A percentile compares a stretch with the other conserved stretches of the same genome.
Conservation (phyloP, 805 yeast species). For the Sugiyamaella smithiae region DNA sequence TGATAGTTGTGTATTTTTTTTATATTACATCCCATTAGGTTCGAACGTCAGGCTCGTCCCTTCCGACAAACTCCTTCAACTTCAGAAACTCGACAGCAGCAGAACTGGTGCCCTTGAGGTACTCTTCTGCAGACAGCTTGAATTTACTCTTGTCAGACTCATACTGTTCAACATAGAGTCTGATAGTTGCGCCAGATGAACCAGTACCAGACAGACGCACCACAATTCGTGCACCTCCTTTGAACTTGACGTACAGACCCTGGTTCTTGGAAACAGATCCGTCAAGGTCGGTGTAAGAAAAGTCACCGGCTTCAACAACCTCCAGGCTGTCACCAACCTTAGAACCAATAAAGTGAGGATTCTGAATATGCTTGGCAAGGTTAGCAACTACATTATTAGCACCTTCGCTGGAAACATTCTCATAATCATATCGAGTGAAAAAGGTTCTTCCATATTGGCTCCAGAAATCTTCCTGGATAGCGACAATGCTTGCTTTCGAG, state of each 20-base stretch:
- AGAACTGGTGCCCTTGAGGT: constrained; percentile 58
- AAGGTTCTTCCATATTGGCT: constrained; percentile 90
- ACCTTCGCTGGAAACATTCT: constrained; percentile 71
- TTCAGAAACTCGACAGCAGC: constrained; percentile 65
- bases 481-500: constrained; percentile 68
- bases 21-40: constrained; percentile 1
- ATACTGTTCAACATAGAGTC: constrained; percentile 86
- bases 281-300: constrained; percentile 89
- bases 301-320: constrained; percentile 79
- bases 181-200: constrained; percentile 94
- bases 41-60: constrained; percentile 78
- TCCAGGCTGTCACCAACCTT: constrained; percentile 48
- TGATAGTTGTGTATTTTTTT: background rate
- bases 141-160: constrained; percentile 55
- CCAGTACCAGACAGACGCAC: constrained; percentile 96
- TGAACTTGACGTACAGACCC: constrained; percentile 81
- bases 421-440: constrained; percentile 94
- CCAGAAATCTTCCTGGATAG: constrained; percentile 88
- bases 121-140: constrained; percentile 59
- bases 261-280: constrained; percentile 86
- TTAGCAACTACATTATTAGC: constrained; percentile 65
- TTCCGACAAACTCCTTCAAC: constrained; percentile 71
- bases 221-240: constrained; percentile 79
- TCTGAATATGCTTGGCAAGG: constrained; percentile 42
- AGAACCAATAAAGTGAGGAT: constrained; percentile 49